These are phyloP conservation scores for Croton laevigatus DNA, from an alignment of 441 rosid species.

Conservation along the genomic window DNA sequence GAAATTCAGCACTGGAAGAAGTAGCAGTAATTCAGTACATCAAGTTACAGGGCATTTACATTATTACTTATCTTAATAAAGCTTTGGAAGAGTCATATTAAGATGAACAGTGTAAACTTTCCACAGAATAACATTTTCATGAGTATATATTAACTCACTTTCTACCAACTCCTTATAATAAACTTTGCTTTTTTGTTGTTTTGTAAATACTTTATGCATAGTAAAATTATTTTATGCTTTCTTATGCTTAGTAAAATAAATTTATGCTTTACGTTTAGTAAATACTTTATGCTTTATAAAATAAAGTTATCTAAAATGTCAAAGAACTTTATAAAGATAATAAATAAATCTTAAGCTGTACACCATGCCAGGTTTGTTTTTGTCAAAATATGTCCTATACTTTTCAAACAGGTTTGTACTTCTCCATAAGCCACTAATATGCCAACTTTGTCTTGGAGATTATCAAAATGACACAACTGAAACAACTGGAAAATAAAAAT, in stretches of 20 bases:
- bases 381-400: neutral
- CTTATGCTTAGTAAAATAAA: neutral
- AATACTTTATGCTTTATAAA: neutral
- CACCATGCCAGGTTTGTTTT: neutral
- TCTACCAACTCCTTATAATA: neutral
- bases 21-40: neutral
- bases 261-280: too few relatives aligned
- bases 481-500: neutral
- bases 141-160: neutral
- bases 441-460: neutral
- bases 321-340: neutral
- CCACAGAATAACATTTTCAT: neutral
- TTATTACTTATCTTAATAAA: neutral
- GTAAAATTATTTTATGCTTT: neutral
- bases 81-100: neutral
- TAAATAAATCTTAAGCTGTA: conserved; percentile 1
- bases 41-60: neutral
- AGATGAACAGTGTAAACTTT: neutral
- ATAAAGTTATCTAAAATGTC: neutral
- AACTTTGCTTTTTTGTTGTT: neutral
- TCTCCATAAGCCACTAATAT: neutral
- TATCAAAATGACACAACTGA: conserved; percentile 8
- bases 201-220: neutral
- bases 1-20: neutral
- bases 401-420: neutral